Evolutionary conservation across 768 basidiomycete genomes (phyloP), one percentile per base, ranked within the genome.

Genomic region (Daedaleopsis nitida): DNA sequence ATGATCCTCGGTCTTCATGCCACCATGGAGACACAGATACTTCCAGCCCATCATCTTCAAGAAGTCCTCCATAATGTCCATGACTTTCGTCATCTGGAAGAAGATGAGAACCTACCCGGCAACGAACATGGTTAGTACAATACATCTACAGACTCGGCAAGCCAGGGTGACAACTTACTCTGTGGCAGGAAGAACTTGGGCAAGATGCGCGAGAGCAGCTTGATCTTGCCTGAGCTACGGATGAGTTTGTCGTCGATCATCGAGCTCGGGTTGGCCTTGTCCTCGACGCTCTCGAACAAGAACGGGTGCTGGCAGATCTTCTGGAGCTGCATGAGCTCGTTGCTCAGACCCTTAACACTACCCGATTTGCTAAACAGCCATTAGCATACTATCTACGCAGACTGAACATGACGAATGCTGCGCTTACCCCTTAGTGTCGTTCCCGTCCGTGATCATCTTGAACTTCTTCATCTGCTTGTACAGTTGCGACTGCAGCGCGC

Each of bases 51-150:
- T 86, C 82, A 88, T 88, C 72, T 90, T 92, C 70, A 97, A 76
- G 70, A 95, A 98, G 69, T 98, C 96, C 69, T 94, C 93, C 86
- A 96, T 94, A 72, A 97, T 95, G 64, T 96, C 93, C 96, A 98
- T 97, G 68, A 98, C 94, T 70, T 94, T 92, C 16, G 96, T 98
- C 97, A 98, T 98, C 76, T 99, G 97, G 88, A 98, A 98, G 86
- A 99, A 98, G 68, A 99, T 98, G 58, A 99, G 86, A 49, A 96
- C 93, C 91, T 94, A 64, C 0, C 5, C 14, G 11, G 17, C 10
- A 9, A 32, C n/a, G 21, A 13, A 21, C 27, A 21, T 50, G 49
- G 11, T 24, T 13, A 24, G 44, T 23, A 55, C 62, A 12, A 38
- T 65, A 4, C 19, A 49, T 23, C 10, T 39, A 19, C 39, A 17